These are phyloP conservation scores for Phytophthora pini DNA, from an alignment of 352 stramenopile species.

Conservation along the genomic window DNA sequence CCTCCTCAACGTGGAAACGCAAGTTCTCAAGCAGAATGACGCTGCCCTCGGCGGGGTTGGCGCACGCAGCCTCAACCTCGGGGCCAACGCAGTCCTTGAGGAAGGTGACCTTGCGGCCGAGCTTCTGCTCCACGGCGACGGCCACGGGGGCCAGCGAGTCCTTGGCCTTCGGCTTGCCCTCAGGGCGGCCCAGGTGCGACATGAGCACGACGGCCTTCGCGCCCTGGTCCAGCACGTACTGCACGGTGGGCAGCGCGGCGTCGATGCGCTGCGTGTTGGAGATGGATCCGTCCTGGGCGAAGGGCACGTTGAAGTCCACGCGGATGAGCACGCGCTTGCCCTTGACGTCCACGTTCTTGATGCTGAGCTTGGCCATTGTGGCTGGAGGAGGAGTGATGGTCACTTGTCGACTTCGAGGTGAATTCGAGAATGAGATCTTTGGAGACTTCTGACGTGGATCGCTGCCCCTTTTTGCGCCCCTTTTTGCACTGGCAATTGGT, in stretches of 20 bases:
- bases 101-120: constrained; percentile 94
- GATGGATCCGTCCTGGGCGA: constrained; percentile 92
- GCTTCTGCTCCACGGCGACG: constrained; percentile 90
- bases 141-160: constrained; percentile 97
- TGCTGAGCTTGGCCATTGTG: constrained; percentile 87
- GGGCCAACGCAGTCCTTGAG: constrained; percentile 96
- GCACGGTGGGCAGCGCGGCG: constrained; percentile 95
- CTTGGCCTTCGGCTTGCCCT: constrained; percentile 94
- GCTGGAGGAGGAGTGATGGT: not conserved
- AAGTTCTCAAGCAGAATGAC: constrained; percentile 99
- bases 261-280: constrained; percentile 99
- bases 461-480: not conserved
- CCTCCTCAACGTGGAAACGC: constrained; percentile 98
- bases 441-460: not conserved
- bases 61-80: constrained; percentile 85
- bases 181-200: constrained; percentile 98
- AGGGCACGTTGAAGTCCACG: constrained; percentile 99
- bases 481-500: not conserved
- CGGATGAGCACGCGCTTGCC: constrained; percentile 99
- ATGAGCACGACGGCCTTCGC: constrained; percentile 98
- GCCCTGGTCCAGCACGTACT: constrained; percentile 97
- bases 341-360: constrained; percentile 95
- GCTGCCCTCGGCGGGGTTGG: constrained; percentile 65
- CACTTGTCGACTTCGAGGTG: constrained; percentile 25
- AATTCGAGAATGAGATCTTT: constrained; percentile 48